phyloP scores from a whole-genome alignment of 306 rosid species.

The Begonia peltatifolia region DNA sequence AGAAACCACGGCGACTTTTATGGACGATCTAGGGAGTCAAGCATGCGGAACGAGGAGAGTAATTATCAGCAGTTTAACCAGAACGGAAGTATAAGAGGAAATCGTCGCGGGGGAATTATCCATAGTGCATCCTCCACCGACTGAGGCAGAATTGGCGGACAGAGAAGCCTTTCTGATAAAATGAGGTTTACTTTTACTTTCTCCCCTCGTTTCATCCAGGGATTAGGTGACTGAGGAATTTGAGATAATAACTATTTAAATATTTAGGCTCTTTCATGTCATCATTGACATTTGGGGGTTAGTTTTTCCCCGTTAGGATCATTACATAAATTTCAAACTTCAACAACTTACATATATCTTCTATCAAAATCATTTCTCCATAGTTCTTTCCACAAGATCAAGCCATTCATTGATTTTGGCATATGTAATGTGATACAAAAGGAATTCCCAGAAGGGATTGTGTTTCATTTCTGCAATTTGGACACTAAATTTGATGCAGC shows the following conservation, averaged over 20 bases:
- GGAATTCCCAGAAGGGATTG: no score
- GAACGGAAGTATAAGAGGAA: conserved; percentile 51
- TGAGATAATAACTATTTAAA: no score
- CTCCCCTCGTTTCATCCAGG: not conserved
- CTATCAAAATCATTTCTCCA: conserved; percentile 8
- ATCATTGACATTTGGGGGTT: no score
- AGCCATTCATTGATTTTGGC: no score
- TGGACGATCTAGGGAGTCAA: conserved; percentile 40
- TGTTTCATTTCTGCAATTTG: conserved; percentile 49
- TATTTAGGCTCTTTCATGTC: no score
- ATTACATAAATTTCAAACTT: no score
- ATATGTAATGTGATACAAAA: no score
- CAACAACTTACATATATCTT: no score
- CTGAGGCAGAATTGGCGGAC: no score
- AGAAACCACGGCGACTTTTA: conserved; percentile 73
- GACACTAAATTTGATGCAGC: conserved; percentile 83
- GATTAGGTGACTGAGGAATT: no score
- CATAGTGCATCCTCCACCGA: conserved; percentile 17
- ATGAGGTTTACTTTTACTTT: not conserved
- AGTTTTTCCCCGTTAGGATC: no score
- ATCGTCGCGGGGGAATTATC: conserved; percentile 16
- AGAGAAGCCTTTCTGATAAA: not conserved
- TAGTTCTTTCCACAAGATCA: no score
- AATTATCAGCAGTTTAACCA: conserved; percentile 48
- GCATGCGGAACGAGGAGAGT: conserved; percentile 28